phyloP scores from a whole-genome alignment of 768 basidiomycete genomes.

The Boletellus ananas region DNA sequence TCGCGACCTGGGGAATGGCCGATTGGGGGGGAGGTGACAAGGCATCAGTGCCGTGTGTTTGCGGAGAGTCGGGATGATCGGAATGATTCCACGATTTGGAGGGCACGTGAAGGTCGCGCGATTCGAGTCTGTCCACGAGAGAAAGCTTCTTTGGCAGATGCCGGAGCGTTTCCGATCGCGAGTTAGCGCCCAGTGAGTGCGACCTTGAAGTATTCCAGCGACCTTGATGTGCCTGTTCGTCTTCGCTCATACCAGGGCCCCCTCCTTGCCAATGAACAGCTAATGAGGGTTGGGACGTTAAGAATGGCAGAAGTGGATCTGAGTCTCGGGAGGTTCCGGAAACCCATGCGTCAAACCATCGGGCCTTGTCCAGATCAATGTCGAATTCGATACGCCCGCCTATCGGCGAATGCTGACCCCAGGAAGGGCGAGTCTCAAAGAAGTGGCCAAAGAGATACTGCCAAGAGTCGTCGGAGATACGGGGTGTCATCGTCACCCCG shows the following conservation, averaged over 20 bases:
- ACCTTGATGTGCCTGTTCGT: slow-evolving; percentile 38
- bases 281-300: slow-evolving; percentile 38
- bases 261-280: slow-evolving; percentile 44
- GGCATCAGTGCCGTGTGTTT: slow-evolving; percentile 29
- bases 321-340: slow-evolving; percentile 47
- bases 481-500: slow-evolving; percentile 55
- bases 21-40: slow-evolving; percentile 64
- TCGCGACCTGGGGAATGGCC: slow-evolving; percentile 52
- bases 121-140: slow-evolving; percentile 61
- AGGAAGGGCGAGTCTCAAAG: slow-evolving; percentile 40
- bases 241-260: slow-evolving; percentile 38
- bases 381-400: slow-evolving; percentile 85
- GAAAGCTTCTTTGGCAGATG: slow-evolving; percentile 67
- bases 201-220: slow-evolving; percentile 27
- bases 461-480: slow-evolving; percentile 80
- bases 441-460: slow-evolving; percentile 63
- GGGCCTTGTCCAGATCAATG: slow-evolving; percentile 68
- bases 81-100: slow-evolving; percentile 19
- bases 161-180: slow-evolving; percentile 35
- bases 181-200: slow-evolving; percentile 9
- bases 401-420: slow-evolving; percentile 50
- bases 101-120: slow-evolving; percentile 36
- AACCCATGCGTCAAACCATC: slow-evolving; percentile 76
- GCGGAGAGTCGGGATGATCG: slow-evolving; percentile 15
- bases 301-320: slow-evolving; percentile 36